Evolutionary conservation across 306 rosid species (phyloP).

Genomic region (Prunus armeniaca): DNA sequence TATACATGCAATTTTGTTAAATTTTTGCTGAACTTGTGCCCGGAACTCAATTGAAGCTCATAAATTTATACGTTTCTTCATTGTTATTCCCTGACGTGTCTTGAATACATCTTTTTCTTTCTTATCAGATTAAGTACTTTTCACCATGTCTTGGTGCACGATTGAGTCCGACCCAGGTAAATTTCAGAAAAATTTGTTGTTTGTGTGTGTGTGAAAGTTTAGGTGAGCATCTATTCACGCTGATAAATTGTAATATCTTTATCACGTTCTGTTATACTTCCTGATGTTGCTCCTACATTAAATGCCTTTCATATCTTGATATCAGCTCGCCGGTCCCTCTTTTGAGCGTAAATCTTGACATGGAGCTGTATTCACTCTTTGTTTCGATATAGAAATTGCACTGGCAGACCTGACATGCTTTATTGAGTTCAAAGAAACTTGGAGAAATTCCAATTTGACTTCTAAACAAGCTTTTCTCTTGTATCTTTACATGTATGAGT

Average conservation of each 20-base stretch:
- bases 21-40: not conserved
- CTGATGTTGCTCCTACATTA: too few relatives aligned
- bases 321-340: not conserved
- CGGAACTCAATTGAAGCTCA: not conserved
- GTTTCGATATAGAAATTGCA: not conserved
- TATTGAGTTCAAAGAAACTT: not conserved
- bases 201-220: not conserved
- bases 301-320: not conserved
- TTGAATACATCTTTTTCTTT: not conserved
- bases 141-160: constrained; percentile 98
- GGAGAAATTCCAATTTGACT: not conserved
- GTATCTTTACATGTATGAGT: not conserved
- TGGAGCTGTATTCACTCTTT: not conserved
- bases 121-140: constrained; percentile 37
- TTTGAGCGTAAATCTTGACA: not conserved
- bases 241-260: not conserved
- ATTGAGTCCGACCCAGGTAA: constrained; percentile 99
- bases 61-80: not conserved
- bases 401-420: not conserved
- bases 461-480: not conserved
- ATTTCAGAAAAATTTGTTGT: not conserved
- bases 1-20: not conserved
- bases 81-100: not conserved
- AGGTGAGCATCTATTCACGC: not conserved
- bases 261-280: not conserved